Conservation (phyloP, 495 filamentous ascomycete genomes). For the Aspergillus asperescens region DNA sequence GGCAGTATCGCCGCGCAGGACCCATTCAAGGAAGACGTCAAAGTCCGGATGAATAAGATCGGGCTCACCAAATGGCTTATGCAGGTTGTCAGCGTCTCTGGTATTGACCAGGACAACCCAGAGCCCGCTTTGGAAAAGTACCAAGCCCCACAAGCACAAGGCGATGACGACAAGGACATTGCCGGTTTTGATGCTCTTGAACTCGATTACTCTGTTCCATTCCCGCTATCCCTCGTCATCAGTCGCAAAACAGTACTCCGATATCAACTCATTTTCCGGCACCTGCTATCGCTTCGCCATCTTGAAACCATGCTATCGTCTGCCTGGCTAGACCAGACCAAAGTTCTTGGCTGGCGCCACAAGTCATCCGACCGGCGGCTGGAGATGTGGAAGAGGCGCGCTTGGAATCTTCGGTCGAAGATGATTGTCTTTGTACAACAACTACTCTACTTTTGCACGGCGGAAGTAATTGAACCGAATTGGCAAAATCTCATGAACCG, state of each 20-base stretch:
- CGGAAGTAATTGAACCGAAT: conserved; percentile 96
- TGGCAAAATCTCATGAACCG: conserved; percentile 88
- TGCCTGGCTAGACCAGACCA: conserved; percentile 86
- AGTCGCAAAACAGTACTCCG: conserved; percentile 91
- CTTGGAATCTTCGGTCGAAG: conserved; percentile 84
- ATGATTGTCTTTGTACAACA: conserved; percentile 98
- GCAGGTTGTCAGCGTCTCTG: conserved; percentile 90
- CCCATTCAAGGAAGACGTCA: conserved; percentile 96
- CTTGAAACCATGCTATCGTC: conserved; percentile 77
- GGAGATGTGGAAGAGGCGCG: conserved; percentile 88
- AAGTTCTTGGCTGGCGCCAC: conserved; percentile 77
- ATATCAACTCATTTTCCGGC: conserved; percentile 93
- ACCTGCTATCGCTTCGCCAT: conserved; percentile 81
- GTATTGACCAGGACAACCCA: conserved; percentile 75
- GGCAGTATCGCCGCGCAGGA: conserved; percentile 91
- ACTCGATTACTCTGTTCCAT: conserved; percentile 89
- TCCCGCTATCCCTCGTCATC: conserved; percentile 94
- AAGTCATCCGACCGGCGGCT: conserved; percentile 65
- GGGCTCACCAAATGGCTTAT: conserved; percentile 89
- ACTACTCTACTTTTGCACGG: conserved; percentile 90
- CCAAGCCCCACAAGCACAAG: conserved; percentile 45
- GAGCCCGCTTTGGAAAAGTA: conserved; percentile 54
- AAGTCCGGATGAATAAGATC: conserved; percentile 93
- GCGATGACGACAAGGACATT: conserved; percentile 78
- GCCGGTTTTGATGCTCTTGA: conserved; percentile 86